Evolutionary conservation across 495 filamentous ascomycete species (phyloP).

Genomic region (Podospora comata): DNA sequence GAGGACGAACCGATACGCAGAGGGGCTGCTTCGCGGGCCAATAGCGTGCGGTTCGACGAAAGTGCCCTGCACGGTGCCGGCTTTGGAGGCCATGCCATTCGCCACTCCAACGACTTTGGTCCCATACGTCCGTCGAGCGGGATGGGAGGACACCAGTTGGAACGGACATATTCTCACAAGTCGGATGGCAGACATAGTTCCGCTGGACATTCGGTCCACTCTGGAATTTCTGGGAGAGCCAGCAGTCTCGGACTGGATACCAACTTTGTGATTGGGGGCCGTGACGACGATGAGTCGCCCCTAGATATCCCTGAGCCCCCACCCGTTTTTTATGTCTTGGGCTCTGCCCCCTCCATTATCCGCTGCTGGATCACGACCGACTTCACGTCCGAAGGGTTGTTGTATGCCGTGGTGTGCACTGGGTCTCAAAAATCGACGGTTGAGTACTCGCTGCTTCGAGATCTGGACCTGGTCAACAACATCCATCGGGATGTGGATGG

Average conservation of each 20-base stretch:
- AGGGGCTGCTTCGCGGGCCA: slow-evolving; percentile 82
- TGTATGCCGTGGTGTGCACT: slow-evolving; percentile 90
- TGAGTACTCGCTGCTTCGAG: slow-evolving; percentile 66
- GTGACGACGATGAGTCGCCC: slow-evolving; percentile 62
- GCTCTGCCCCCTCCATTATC: slow-evolving; percentile 86
- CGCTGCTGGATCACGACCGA: slow-evolving; percentile 89
- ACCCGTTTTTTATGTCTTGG: slow-evolving; percentile 76
- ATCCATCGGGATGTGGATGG: slow-evolving; percentile 62
- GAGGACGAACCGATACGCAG: slow-evolving; percentile 85
- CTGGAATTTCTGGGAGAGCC: slow-evolving; percentile 65
- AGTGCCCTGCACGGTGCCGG: slow-evolving; percentile 84
- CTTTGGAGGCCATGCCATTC: slow-evolving; percentile 75
- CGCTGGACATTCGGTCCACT: slow-evolving; percentile 68
- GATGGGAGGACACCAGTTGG: slow-evolving; percentile 72
- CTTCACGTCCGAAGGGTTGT: slow-evolving; percentile 79
- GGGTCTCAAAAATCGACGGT: slow-evolving; percentile 84
- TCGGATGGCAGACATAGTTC: slow-evolving; percentile 96
- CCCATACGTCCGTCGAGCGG: slow-evolving; percentile 75
- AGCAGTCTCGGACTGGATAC: slow-evolving; percentile 81
- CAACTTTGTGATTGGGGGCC: slow-evolving; percentile 60
- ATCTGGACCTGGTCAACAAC: slow-evolving; percentile 64
- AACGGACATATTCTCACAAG: slow-evolving; percentile 88
- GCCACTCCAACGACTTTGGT: slow-evolving; percentile 75
- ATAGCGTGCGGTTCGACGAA: slow-evolving; percentile 98
- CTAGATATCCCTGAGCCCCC: slow-evolving; percentile 66